Evolutionary conservation across 352 stramenopile species (phyloP).

Genomic region (Pythium rishiriense): DNA sequence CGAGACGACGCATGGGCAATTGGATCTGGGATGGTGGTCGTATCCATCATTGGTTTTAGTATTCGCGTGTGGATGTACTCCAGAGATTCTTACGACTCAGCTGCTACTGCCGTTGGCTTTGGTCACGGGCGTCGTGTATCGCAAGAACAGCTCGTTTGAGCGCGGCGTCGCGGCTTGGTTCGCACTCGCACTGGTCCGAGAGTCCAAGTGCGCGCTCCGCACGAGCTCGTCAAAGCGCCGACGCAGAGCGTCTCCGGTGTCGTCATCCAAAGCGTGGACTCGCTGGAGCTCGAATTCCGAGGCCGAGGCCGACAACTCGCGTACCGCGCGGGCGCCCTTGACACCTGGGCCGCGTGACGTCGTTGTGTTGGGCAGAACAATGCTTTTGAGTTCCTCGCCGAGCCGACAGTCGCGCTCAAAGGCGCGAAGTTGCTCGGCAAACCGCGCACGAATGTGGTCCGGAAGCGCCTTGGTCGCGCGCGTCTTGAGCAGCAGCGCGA

Average conservation of each 20-base stretch:
- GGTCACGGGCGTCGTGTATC: no score
- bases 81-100: no score
- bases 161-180: neutral
- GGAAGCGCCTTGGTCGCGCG: conserved; percentile 26
- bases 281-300: neutral
- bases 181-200: neutral
- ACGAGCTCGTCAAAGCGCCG: conserved; percentile 21
- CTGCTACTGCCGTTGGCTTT: no score
- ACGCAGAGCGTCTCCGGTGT: neutral
- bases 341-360: conserved; percentile 53
- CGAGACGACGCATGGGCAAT: no score
- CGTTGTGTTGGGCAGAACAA: conserved; percentile 35
- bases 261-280: neutral
- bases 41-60: no score
- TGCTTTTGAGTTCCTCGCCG: conserved; percentile 42
- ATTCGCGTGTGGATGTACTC: no score
- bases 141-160: no score
- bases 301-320: conserved; percentile 21
- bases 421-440: conserved; percentile 26
- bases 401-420: conserved; percentile 65
- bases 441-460: conserved; percentile 27
- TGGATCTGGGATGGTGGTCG: no score
- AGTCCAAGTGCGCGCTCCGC: neutral
- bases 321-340: conserved; percentile 49
- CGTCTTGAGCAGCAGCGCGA: conserved; percentile 61